A percentile compares a stretch with the other conserved stretches of the same genome.
These are phyloP conservation scores for Stagonosporopsis tanaceti DNA, from an alignment of 2,329 filamentous ascomycete genomes.

Conservation along the genomic window DNA sequence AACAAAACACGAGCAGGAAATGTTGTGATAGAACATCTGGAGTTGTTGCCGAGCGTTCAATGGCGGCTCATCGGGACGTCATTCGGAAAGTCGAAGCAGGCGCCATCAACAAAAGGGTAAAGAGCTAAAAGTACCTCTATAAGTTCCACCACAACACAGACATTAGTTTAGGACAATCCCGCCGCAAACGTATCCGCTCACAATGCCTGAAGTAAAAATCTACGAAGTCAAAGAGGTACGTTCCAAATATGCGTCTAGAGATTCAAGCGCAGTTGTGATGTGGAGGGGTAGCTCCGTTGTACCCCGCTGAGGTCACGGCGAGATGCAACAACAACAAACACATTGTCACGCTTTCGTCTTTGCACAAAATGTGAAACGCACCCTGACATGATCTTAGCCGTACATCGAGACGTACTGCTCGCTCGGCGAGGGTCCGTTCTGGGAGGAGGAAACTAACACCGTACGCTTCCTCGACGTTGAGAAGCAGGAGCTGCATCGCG, in stretches of 20 bases:
- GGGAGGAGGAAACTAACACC: conserved; percentile 69
- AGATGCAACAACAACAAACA: conserved; percentile 2
- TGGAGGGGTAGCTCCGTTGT: conserved; percentile 38
- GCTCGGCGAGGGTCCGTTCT: conserved; percentile 78
- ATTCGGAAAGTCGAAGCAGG: conserved; percentile 38
- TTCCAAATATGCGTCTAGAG: conserved; percentile 8
- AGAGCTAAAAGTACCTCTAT: conserved; percentile 9
- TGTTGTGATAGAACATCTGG: neutral
- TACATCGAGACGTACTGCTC: conserved; percentile 69
- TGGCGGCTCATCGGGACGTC: conserved; percentile 40
- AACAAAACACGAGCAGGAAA: neutral
- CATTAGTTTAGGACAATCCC: conserved; percentile 23
- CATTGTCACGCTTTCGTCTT: neutral
- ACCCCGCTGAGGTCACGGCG: conserved; percentile 35
- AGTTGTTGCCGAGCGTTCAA: conserved; percentile 4
- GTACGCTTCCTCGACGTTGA: conserved; percentile 86
- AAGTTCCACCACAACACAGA: conserved; percentile 18
- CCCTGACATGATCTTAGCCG: conserved; percentile 44
- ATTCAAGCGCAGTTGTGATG: conserved; percentile 17
- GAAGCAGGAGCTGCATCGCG: conserved; percentile 74
- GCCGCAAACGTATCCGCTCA: conserved; percentile 22
- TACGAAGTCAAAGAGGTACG: conserved; percentile 49
- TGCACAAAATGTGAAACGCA: neutral
- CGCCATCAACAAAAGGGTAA: conserved; percentile 38
- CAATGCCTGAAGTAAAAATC: conserved; percentile 44